Evolutionary conservation across 768 basidiomycete species (phyloP), one percentile per base, ranked within the genome.

Genomic region (Russula lepida): DNA sequence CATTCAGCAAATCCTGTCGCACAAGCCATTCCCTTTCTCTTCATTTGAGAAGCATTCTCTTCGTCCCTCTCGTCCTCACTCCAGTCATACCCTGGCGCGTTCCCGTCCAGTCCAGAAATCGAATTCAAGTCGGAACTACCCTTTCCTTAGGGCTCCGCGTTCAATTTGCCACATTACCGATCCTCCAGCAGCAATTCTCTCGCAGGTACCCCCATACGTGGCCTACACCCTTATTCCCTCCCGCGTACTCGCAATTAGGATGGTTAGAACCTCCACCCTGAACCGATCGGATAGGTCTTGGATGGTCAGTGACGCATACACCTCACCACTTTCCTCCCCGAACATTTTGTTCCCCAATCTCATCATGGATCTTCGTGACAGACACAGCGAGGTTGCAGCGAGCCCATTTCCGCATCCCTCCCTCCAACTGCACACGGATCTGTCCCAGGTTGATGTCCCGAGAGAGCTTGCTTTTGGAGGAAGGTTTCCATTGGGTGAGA

Each of bases 291-390:
- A 55, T 50, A 37, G 25, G 41, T 49, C 50, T 44, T 25, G 32
- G n/a, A 35, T n/a, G 39, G 47, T 27, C 6, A 27, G 30, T 56
- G 59, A 56, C 48, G 30, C 49, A 51, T 43, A 44, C 25, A 33
- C 12, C 32, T 6, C 33, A 23, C 32, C 5, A n/a, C 51, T 11
- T 35, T 6, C 15, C n/a, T 15, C 37, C 52, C 47, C 47, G 27
- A 49, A 54, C 49, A 41, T 23, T 43, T 60, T 61, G 47, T 41
- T 51, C 60, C 54, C 54, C 60, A 50, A 61, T 61, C 60, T 61
- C 54, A 25, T n/a, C n/a, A 6, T 19, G 49, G 55, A 56, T 61
- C 60, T 51, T 46, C 49, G 55, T 30, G 2, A 43, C 12, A 33
- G 21, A 41, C 30, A 28, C 23, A 21, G 32, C 21, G 35, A 54